These are phyloP conservation scores for Eucommia ulmoides DNA, from an alignment of 257 asterid species.

Conservation along the genomic window DNA sequence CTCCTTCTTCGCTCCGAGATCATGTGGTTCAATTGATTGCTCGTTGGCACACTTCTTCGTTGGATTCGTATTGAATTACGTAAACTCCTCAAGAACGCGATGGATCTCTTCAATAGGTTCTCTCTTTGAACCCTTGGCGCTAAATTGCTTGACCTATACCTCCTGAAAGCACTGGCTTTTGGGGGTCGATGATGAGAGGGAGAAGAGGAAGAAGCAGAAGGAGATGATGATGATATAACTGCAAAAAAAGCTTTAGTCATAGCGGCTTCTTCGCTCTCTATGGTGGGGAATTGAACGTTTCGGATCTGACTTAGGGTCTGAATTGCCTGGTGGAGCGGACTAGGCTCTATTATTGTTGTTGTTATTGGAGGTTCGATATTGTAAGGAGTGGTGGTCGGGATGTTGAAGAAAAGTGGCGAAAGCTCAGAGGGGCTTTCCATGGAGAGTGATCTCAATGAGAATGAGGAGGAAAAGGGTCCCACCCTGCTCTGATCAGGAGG, in stretches of 20 bases:
- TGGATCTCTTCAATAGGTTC: slow-evolving; percentile 34
- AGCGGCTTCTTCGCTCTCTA: slow-evolving; percentile 40
- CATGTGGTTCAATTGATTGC: slow-evolving; percentile 57
- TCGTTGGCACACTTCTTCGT: slow-evolving; percentile 22
- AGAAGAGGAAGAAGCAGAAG: not conserved
- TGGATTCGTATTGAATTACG: slow-evolving; percentile 12
- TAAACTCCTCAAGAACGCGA: slow-evolving; percentile 40
- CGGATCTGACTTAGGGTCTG: slow-evolving; percentile 18
- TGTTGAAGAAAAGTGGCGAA: slow-evolving; percentile 20
- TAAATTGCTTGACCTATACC: slow-evolving; percentile 16
- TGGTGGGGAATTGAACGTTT: slow-evolving; percentile 24
- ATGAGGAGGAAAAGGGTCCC: slow-evolving; percentile 46
- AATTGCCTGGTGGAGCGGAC: slow-evolving; percentile 12
- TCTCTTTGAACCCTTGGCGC: slow-evolving; percentile 13
- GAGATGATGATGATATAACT: slow-evolving; percentile 27
- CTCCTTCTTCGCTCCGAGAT: slow-evolving; percentile 60
- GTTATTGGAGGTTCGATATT: slow-evolving; percentile 14
- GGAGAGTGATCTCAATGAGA: slow-evolving; percentile 53
- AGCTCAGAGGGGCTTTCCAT: slow-evolving; percentile 47
- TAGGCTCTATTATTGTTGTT: slow-evolving; percentile 11
- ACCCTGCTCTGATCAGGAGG: slow-evolving; percentile 24
- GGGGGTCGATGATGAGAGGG: slow-evolving; percentile 9
- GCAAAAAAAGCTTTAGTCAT: slow-evolving; percentile 52
- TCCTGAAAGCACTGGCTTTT: slow-evolving; percentile 35
- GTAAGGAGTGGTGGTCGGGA: too few species aligned